Evolutionary conservation across 1,139 yeast genomes (phyloP).

Genomic region (Blastobotrys capitulatus): DNA sequence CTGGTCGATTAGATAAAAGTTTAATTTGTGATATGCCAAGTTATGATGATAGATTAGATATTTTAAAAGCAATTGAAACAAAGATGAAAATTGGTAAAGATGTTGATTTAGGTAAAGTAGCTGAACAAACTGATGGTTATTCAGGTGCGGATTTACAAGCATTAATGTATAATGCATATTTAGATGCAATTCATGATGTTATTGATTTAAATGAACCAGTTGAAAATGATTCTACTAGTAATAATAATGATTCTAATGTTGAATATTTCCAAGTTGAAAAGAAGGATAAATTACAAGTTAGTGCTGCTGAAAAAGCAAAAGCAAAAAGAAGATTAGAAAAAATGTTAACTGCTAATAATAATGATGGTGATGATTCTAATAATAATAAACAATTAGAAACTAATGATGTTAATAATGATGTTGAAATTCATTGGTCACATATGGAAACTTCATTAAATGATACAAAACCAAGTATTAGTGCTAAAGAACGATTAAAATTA

Average conservation of each 20-base stretch:
- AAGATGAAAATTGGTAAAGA: conserved; percentile 37
- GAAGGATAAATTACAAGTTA: not conserved
- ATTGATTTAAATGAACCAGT: conserved; percentile 37
- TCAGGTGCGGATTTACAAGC: conserved; percentile 98
- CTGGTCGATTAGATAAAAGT: conserved; percentile 92
- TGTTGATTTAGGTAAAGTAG: conserved; percentile 52
- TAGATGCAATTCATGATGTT: conserved; percentile 81
- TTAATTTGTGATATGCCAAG: conserved; percentile 85
- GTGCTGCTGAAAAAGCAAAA: conserved; percentile 39
- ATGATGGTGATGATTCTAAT: not conserved
- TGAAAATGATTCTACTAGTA: conserved; percentile 18
- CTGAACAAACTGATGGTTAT: conserved; percentile 62
- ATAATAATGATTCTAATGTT: conserved; percentile 9
- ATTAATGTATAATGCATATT: conserved; percentile 81
- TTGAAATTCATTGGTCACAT: conserved; percentile 48
- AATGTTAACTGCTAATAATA: conserved; percentile 1
- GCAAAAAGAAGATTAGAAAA: conserved; percentile 8
- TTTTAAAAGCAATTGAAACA: conserved; percentile 54
- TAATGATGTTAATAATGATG: conserved; percentile 15
- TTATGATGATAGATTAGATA: conserved; percentile 64
- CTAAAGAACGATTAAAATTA: conserved; percentile 61
- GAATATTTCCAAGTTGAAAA: conserved; percentile 37
- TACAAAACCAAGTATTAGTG: conserved; percentile 83
- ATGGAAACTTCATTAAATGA: conserved; percentile 61
- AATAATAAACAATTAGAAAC: conserved; percentile 2